Conservation (phyloP, 805 yeast species). For the Hanseniaspora clermontiae region DNA sequence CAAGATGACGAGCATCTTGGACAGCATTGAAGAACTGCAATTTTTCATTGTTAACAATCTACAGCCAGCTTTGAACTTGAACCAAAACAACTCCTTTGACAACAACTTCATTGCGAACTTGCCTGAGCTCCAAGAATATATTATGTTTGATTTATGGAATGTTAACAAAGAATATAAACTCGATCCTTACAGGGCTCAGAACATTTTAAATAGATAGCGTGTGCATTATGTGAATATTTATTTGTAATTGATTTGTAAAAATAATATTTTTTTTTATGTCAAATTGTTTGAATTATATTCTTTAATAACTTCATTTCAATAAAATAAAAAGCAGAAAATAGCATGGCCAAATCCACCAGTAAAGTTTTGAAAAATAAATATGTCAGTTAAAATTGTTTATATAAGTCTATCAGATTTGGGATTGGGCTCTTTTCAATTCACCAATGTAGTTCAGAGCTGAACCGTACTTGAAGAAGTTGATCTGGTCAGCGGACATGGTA, state of each 20-base stretch:
- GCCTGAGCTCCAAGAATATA: slow-evolving; percentile 35
- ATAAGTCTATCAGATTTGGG: background rate
- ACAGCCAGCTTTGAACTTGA: slow-evolving; percentile 13
- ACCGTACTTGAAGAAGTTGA: slow-evolving; percentile 93
- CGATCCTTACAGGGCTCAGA: slow-evolving; percentile 62
- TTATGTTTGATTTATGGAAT: slow-evolving; percentile 58
- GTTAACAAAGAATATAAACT: slow-evolving; percentile 46
- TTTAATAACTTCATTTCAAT: too few species aligned
- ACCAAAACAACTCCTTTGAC: slow-evolving; percentile 15
- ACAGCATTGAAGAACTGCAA: slow-evolving; percentile 58
- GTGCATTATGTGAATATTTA: background rate
- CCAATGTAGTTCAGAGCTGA: slow-evolving; percentile 92
- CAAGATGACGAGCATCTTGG: slow-evolving; percentile 51
- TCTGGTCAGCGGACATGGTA: slow-evolving; percentile 93
- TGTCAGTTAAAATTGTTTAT: background rate
- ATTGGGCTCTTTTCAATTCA: slow-evolving; percentile 31
- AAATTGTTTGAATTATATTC: too few species aligned
- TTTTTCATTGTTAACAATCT: slow-evolving; percentile 18
- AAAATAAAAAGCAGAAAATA: too few species aligned
- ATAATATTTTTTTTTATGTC: background rate
- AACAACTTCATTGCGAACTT: slow-evolving; percentile 26
- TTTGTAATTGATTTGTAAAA: background rate
- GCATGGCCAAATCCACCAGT: too few species aligned
- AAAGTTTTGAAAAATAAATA: background rate
- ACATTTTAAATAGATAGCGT: slow-evolving; percentile 28